These are phyloP conservation scores for Terana coerulea DNA, from an alignment of 768 basidiomycete genomes.

Conservation along the genomic window DNA sequence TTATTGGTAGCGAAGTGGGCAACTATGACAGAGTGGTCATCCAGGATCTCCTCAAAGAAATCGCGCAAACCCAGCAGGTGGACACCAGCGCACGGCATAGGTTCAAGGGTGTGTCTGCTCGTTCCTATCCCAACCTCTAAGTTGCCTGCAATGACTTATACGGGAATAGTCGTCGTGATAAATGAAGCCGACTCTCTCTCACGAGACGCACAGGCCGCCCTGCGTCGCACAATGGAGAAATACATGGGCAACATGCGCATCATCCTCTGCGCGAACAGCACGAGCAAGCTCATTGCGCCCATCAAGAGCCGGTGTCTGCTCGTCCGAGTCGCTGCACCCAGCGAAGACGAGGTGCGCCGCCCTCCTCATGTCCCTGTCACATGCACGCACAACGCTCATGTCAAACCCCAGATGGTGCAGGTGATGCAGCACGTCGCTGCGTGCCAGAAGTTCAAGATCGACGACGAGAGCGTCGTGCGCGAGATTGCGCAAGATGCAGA, in stretches of 20 bases:
- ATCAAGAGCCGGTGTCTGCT: slow-evolving; percentile 95
- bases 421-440: slow-evolving; percentile 80
- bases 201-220: slow-evolving; percentile 94
- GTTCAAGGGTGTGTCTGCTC: slow-evolving; percentile 80
- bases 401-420: slow-evolving; percentile 58
- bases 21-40: slow-evolving; percentile 94
- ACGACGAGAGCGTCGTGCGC: slow-evolving; percentile 50
- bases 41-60: slow-evolving; percentile 96
- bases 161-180: slow-evolving; percentile 81
- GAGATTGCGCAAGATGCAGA: slow-evolving; percentile 77
- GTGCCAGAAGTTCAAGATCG: slow-evolving; percentile 74
- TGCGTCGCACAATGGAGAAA: slow-evolving; percentile 98
- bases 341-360: slow-evolving; percentile 59
- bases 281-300: slow-evolving; percentile 92
- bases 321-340: slow-evolving; percentile 89
- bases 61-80: slow-evolving; percentile 98
- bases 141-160: background rate
- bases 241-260: slow-evolving; percentile 98
- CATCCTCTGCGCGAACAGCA: slow-evolving; percentile 94
- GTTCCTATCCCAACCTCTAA: background rate
- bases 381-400: background rate
- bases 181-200: slow-evolving; percentile 96
- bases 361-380: background rate
- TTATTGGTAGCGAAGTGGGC: slow-evolving; percentile 75
- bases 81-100: slow-evolving; percentile 92